Conservation (phyloP, 306 rosid genomes). For the Clitoria ternatea region DNA sequence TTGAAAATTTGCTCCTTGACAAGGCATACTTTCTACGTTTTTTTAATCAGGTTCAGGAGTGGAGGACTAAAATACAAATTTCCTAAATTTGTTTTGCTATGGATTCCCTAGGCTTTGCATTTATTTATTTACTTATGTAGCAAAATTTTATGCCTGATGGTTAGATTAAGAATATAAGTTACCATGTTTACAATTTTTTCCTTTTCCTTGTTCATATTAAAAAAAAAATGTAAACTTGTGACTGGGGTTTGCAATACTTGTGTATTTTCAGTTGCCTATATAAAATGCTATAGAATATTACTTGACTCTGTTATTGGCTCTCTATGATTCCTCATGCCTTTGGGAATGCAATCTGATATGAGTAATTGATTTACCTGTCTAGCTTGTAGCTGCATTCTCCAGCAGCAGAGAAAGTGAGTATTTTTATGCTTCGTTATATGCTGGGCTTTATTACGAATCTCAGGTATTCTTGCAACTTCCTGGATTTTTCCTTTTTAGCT, state of each 20-base stretch:
- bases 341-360: constrained; percentile 26
- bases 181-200: background rate
- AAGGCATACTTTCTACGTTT: too few species aligned
- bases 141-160: background rate
- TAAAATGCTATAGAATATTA: background rate
- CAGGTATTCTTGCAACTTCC: constrained; percentile 52
- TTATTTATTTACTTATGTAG: background rate
- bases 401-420: constrained; percentile 53
- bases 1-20: background rate
- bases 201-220: background rate
- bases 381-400: constrained; percentile 82
- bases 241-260: background rate
- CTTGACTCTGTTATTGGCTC: constrained; percentile 1
- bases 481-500: background rate
- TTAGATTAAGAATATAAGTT: background rate
- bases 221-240: background rate
- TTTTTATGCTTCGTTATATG: constrained; percentile 77
- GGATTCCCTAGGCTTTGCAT: background rate
- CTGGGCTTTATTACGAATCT: constrained; percentile 81
- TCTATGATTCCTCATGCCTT: constrained; percentile 3
- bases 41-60: background rate
- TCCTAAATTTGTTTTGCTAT: background rate
- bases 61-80: background rate
- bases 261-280: background rate
- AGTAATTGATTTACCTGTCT: constrained; percentile 28